Evolutionary conservation across 257 asterid species (phyloP).

Genomic region (Penstemon barbatus): DNA sequence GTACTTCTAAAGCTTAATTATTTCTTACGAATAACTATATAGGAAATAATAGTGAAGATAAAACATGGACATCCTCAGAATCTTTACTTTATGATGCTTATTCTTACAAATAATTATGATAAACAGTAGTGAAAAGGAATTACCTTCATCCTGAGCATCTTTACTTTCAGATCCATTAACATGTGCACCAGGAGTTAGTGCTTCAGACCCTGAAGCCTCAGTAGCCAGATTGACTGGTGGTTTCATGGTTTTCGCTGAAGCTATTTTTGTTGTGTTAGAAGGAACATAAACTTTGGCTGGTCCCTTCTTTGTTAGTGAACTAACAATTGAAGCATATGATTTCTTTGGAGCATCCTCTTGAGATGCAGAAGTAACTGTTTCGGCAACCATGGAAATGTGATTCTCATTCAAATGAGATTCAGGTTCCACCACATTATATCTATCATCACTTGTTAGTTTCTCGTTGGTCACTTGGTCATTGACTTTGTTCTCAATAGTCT

Average conservation of each 20-base stretch:
- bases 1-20: neutral
- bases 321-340: slow-evolving; percentile 87
- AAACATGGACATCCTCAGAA: no score
- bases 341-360: slow-evolving; percentile 73
- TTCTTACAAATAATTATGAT: slow-evolving; percentile 6
- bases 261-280: slow-evolving; percentile 35
- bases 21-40: neutral
- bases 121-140: slow-evolving; percentile 1
- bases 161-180: slow-evolving; percentile 40
- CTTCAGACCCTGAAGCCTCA: slow-evolving; percentile 45
- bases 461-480: slow-evolving; percentile 47
- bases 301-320: slow-evolving; percentile 63
- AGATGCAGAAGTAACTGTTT: slow-evolving; percentile 44
- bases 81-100: slow-evolving; percentile 7
- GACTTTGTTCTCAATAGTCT: slow-evolving; percentile 42
- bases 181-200: slow-evolving; percentile 30
- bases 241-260: slow-evolving; percentile 43
- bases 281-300: slow-evolving; percentile 59
- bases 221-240: slow-evolving; percentile 38
- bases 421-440: slow-evolving; percentile 45
- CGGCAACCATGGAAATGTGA: slow-evolving; percentile 37
- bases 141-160: slow-evolving; percentile 64
- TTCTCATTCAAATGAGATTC: slow-evolving; percentile 44
- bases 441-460: slow-evolving; percentile 42
- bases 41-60: no score